Evolutionary conservation across 192 early-diverging fungal species (phyloP).

Genomic region (Mortierella hygrophila): DNA sequence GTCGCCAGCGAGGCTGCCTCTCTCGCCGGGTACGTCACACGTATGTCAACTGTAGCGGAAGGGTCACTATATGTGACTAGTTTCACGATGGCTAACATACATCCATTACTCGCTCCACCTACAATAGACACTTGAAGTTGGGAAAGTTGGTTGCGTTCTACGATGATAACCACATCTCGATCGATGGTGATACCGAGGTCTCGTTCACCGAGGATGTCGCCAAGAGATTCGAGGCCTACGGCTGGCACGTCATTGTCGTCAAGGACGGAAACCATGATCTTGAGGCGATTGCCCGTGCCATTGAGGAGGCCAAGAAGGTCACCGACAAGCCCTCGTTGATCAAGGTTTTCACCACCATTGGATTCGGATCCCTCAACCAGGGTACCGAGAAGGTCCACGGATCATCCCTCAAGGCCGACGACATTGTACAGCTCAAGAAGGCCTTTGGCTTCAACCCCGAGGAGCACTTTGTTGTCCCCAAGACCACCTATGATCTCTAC

Average conservation of each 20-base stretch:
- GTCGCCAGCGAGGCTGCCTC: slow-evolving; percentile 92
- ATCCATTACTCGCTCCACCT: too few relatives aligned
- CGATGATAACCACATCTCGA: slow-evolving; percentile 96
- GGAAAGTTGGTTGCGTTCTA: slow-evolving; percentile 96
- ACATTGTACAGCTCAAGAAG: slow-evolving; percentile 84
- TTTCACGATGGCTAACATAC: not conserved
- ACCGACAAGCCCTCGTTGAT: slow-evolving; percentile 93
- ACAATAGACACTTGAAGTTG: slow-evolving; percentile 80
- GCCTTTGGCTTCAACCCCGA: slow-evolving; percentile 88
- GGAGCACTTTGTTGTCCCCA: slow-evolving; percentile 79
- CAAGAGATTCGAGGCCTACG: slow-evolving; percentile 92
- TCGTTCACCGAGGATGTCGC: slow-evolving; percentile 95
- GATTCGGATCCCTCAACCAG: slow-evolving; percentile 88
- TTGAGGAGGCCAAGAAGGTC: slow-evolving; percentile 85
- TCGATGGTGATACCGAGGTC: slow-evolving; percentile 88
- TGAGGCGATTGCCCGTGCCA: slow-evolving; percentile 76
- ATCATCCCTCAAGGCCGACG: slow-evolving; percentile 81
- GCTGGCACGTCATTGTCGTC: slow-evolving; percentile 88
- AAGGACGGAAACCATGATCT: slow-evolving; percentile 88
- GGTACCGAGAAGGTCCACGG: slow-evolving; percentile 97
- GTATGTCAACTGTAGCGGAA: not conserved
- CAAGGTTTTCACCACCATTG: slow-evolving; percentile 92
- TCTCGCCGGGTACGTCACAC: slow-evolving; percentile 81
- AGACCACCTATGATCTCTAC: slow-evolving; percentile 70
- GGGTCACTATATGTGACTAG: not conserved